Evolutionary conservation across 306 rosid species (phyloP), one percentile per base, ranked within the genome.

Genomic region (Gillenia trifoliata): DNA sequence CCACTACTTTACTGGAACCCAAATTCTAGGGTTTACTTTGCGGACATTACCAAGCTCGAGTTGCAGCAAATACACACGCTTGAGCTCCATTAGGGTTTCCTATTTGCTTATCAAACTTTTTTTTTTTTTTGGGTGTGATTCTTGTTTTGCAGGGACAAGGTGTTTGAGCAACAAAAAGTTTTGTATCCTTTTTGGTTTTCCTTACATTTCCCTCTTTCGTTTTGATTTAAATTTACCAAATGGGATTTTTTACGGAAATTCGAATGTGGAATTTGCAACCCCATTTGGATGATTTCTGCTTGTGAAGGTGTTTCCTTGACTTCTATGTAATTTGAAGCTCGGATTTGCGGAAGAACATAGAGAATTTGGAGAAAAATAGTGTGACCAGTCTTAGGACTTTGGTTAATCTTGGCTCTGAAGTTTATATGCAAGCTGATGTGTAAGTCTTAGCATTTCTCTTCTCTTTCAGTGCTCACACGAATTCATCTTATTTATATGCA

Each of bases 341-440:
- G 66, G 99, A 94, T 85, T 79, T 94, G 80, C 87, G 96, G 63
- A 86, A 67, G 77, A 92, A 88, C 73, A 90, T 94, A 26, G 97
- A 92, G 81, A 94, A 83, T 78, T 80, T 94, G 75, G 89, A 94
- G 89, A 90, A 86, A 75, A 90, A 90, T 79, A 89, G 93, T 75
- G 96, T 90, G 65, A 88, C 95, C 80, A 87, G 87, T 86, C 89
- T 94, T 40, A 83, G 87, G 83, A 90, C 95, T 8, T 43, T 88
- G 90, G 97, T 91, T 81, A 92, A 94, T 86, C 85, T 94, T 77
- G 99, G 97, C 49, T 94, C 97, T 54, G 97, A 94, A 77, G 99
- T 94, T 11, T 90, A 92, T 80, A 73, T 86, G 77, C 97, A 92
- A 86, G 97, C 96, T 66, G 93, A 94, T 55, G 99, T 94, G 99